Percentiles rank a stretch among this genome's conserved stretches.
phyloP scores from a whole-genome alignment of 768 basidiomycete genomes.

The Chalciporus chontae region DNA sequence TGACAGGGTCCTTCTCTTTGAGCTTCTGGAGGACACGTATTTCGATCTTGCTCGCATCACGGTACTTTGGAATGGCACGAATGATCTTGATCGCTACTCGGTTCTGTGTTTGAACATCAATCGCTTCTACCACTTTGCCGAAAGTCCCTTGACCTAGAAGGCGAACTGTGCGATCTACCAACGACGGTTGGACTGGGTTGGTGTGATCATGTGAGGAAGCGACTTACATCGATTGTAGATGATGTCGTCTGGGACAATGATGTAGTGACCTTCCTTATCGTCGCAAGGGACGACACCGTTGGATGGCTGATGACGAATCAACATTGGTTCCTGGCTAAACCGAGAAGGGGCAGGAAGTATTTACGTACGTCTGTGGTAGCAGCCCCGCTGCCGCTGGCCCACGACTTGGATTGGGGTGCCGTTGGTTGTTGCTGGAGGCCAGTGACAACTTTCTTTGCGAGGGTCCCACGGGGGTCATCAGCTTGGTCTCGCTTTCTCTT shows the following conservation, averaged over 20 bases:
- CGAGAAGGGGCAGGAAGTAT: slow-evolving; percentile 10
- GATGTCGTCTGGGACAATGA: slow-evolving; percentile 87
- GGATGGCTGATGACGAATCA: slow-evolving; percentile 46
- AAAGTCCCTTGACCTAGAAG: slow-evolving; percentile 97
- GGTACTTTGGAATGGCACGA: slow-evolving; percentile 96
- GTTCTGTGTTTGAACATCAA: slow-evolving; percentile 70
- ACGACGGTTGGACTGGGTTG: slow-evolving; percentile 13
- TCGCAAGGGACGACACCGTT: slow-evolving; percentile 77
- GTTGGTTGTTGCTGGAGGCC: slow-evolving; percentile 49
- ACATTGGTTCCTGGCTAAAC: slow-evolving; percentile 25
- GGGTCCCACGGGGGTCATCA: slow-evolving; percentile 68
- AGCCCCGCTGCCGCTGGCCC: slow-evolving; percentile 63
- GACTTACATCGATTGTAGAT: slow-evolving; percentile 80
- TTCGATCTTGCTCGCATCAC: slow-evolving; percentile 98
- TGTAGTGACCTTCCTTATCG: slow-evolving; percentile 99
- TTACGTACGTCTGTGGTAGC: slow-evolving; percentile 65
- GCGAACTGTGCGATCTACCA: slow-evolving; percentile 83
- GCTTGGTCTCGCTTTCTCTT: slow-evolving; percentile 78
- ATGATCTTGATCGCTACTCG: slow-evolving; percentile 98
- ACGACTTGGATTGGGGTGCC: slow-evolving; percentile 54
- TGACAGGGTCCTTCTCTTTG: slow-evolving; percentile 82
- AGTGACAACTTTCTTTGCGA: slow-evolving; percentile 57
- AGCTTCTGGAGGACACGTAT: slow-evolving; percentile 91
- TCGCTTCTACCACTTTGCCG: slow-evolving; percentile 95
- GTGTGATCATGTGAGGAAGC: slow-evolving; percentile 1